A percentile compares a stretch with the other conserved stretches of the same genome.
Conservation (phyloP, 495 filamentous ascomycete species). For the Aspergillus baeticus region DNA sequence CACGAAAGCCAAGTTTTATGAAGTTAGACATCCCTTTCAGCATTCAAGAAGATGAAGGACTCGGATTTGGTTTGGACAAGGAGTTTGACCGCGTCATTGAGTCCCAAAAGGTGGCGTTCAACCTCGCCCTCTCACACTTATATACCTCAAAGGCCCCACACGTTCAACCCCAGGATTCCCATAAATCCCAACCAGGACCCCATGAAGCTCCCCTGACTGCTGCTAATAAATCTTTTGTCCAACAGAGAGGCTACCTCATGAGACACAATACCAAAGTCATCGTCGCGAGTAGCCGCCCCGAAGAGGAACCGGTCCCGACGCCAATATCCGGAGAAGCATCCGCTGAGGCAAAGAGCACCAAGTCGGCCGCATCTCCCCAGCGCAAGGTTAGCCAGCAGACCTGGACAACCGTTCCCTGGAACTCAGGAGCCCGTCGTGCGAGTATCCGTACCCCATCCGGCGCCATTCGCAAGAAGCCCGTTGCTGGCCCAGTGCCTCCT, state of each 20-base stretch:
- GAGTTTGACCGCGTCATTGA: constrained; percentile 97
- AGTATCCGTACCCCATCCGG: constrained; percentile 60
- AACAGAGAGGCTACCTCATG: constrained; percentile 98
- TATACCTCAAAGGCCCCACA: constrained; percentile 11
- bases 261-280: constrained; percentile 97
- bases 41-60: constrained; percentile 48
- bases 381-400: constrained; percentile 78
- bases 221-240: constrained; percentile 57
- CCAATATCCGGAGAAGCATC: constrained; percentile 47
- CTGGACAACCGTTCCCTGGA: constrained; percentile 97
- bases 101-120: constrained; percentile 88
- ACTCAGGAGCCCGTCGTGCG: constrained; percentile 67
- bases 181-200: constrained; percentile 3
- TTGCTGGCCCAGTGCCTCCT: constrained; percentile 68
- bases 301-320: constrained; percentile 41
- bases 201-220: constrained; percentile 3
- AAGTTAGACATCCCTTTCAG: constrained; percentile 68
- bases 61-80: constrained; percentile 81
- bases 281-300: constrained; percentile 71
- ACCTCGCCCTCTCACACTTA: constrained; percentile 48
- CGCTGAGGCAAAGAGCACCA: constrained; percentile 53
- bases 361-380: constrained; percentile 68
- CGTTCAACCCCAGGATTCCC: constrained; percentile 15
- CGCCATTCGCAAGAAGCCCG: constrained; percentile 64
- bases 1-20: constrained; percentile 53